Percentiles rank a stretch among this genome's conserved stretches.
These are phyloP conservation scores for Eimeria praecox DNA, from an alignment of 169 alveolate species.

Conservation along the genomic window DNA sequence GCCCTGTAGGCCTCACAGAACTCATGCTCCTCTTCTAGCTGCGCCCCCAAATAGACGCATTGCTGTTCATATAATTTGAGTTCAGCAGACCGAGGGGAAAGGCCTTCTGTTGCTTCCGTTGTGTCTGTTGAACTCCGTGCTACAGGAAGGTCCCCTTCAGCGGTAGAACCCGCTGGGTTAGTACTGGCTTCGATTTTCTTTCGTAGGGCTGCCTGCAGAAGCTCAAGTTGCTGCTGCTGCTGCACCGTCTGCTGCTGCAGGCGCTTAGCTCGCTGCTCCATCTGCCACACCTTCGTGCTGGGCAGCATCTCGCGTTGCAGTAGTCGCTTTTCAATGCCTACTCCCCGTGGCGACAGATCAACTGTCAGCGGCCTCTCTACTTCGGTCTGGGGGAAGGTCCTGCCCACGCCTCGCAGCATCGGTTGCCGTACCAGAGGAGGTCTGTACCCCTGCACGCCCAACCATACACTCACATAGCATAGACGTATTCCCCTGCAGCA, in stretches of 20 bases:
- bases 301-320: slow-evolving; percentile 52
- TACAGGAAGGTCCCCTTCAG: not conserved
- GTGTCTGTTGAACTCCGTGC: not conserved
- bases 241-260: slow-evolving; percentile 56
- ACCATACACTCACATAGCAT: not conserved
- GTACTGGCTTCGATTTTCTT: not conserved
- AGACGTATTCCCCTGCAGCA: not conserved
- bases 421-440: slow-evolving; percentile 53
- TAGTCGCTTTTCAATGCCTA: slow-evolving; percentile 31
- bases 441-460: slow-evolving; percentile 27
- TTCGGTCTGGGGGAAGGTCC: not conserved
- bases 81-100: slow-evolving; percentile 33
- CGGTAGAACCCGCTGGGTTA: not conserved
- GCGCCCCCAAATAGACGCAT: slow-evolving; percentile 50
- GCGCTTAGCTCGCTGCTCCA: slow-evolving; percentile 69
- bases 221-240: slow-evolving; percentile 58
- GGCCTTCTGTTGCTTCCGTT: slow-evolving; percentile 26
- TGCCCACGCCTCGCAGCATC: not conserved
- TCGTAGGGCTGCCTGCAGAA: slow-evolving; percentile 65
- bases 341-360: slow-evolving; percentile 61
- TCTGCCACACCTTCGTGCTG: slow-evolving; percentile 71
- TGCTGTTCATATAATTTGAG: slow-evolving; percentile 54
- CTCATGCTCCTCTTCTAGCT: slow-evolving; percentile 66
- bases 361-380: not conserved
- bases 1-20: slow-evolving; percentile 31